Percentiles rank a stretch among this genome's conserved stretches.
phyloP scores from a whole-genome alignment of 805 yeast genomes.

The Dipodascopsis uninucleata region DNA sequence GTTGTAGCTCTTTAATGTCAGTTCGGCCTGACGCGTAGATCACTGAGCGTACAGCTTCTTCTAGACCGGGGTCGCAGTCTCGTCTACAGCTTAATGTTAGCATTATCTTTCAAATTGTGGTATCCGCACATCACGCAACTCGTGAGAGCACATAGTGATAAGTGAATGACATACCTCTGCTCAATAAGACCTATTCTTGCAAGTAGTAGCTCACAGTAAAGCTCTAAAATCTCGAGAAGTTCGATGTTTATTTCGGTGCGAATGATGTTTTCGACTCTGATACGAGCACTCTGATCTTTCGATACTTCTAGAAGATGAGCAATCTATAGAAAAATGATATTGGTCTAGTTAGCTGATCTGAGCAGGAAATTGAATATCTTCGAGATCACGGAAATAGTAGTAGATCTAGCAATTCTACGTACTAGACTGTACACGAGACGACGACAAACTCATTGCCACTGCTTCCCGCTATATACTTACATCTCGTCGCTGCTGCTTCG shows the following conservation, averaged over 20 bases:
- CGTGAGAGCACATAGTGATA: neutral
- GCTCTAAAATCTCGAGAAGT: constrained; percentile 70
- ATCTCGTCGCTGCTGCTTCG: constrained; percentile 68
- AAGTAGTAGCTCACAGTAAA: constrained; percentile 74
- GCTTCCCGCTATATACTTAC: too few relatives aligned
- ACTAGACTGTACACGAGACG: too few relatives aligned
- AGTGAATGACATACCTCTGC: constrained; percentile 32
- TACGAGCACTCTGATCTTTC: constrained; percentile 77
- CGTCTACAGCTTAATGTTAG: constrained; percentile 12
- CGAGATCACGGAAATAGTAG: too few relatives aligned
- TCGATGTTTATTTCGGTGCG: constrained; percentile 79
- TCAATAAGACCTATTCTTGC: constrained; percentile 68
- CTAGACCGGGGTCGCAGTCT: constrained; percentile 54
- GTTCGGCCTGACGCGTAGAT: constrained; percentile 68
- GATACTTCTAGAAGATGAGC: constrained; percentile 69
- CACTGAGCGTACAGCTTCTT: constrained; percentile 70
- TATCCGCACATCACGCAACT: too few relatives aligned
- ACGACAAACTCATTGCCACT: neutral
- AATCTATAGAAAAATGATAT: constrained; percentile 36
- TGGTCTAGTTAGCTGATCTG: too few relatives aligned
- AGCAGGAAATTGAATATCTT: too few relatives aligned
- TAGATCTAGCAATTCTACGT: too few relatives aligned
- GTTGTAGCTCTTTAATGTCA: constrained; percentile 67
- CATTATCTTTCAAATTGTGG: neutral
- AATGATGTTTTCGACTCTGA: constrained; percentile 78